These are phyloP conservation scores for Lactifluus volemus DNA, from an alignment of 768 basidiomycete species.

Conservation along the genomic window DNA sequence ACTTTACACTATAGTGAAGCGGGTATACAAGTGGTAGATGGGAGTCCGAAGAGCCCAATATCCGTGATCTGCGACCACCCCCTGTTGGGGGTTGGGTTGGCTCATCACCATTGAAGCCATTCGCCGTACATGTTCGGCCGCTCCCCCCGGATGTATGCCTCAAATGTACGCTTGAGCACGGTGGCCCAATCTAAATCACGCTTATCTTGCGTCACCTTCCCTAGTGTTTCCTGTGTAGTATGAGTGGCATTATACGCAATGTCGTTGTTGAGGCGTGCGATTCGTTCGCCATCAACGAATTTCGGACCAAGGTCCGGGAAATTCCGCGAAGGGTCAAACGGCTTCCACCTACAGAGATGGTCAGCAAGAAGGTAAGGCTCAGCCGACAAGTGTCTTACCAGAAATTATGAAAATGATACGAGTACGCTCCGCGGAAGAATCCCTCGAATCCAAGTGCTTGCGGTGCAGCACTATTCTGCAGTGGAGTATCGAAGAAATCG, in stretches of 20 bases:
- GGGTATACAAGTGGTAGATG: conserved; percentile 13
- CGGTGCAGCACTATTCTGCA: conserved; percentile 66
- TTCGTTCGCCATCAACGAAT: conserved; percentile 67
- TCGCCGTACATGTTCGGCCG: conserved; percentile 95
- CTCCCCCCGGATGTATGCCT: conserved; percentile 86
- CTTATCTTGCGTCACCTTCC: conserved; percentile 50
- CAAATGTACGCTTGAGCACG: conserved; percentile 92
- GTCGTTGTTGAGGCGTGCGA: conserved; percentile 41
- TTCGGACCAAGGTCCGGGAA: conserved; percentile 87
- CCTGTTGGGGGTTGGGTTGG: not conserved
- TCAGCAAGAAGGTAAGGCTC: not conserved
- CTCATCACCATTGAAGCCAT: conserved; percentile 40
- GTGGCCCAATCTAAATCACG: conserved; percentile 88
- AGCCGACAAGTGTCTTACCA: conserved; percentile 42
- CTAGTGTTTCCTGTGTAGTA: conserved; percentile 29
- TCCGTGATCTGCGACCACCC: conserved; percentile 1
- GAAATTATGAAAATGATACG: conserved; percentile 94
- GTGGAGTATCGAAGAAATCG: conserved; percentile 82
- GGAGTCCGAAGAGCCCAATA: not conserved
- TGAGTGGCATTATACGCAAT: conserved; percentile 6
- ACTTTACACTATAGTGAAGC: conserved; percentile 14
- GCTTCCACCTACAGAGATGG: conserved; percentile 69
- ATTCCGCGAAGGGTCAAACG: conserved; percentile 88
- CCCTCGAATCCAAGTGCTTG: conserved; percentile 87
- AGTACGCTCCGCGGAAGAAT: conserved; percentile 93